Evolutionary conservation across 2,329 filamentous ascomycete genomes (phyloP), one percentile per base, ranked within the genome.

Genomic region (Daldinia sp.): DNA sequence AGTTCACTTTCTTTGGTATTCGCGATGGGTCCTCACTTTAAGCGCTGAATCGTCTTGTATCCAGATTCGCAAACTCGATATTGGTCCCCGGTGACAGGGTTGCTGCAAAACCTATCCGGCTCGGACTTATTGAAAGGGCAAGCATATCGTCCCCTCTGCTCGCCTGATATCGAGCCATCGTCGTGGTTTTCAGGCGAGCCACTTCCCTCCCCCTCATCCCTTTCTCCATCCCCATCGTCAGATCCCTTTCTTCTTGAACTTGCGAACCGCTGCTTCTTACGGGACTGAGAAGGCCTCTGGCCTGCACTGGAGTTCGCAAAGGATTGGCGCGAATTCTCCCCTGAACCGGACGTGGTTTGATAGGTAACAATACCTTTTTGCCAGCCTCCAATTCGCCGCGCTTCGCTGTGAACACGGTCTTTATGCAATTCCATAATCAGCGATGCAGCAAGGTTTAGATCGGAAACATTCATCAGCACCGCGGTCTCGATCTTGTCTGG

Each of bases 101-200:
- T 68, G 23, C 42, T 41, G 15, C 66, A 55, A 15, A 68, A 68
- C 18, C 37, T 12, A n/a, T n/a, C 10, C 3, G 66, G 54, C n/a
- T 66, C 53, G 4, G 23, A 56, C 54, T 69, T 69, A 37, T 69
- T 65, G 54, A 69, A 66, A n/a, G 66, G 58, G 6, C 63, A 69
- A 46, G 66, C 63, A 53, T 65, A 69, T 51, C 26, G 13, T 0
- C 41, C 41, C 20, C 46, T 59, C 12, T 28, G 53, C 9, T 60
- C 56, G 7, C 60, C 55, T 15, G 60, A 60, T 15, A 30, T 37
- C 5, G 50, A 51, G 6, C 48, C 55, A 20, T 64, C 65, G 15
- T 60, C 65, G 10, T 60, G 60, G 20, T 66, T 57, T 13, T 59
- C 58, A 13, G 66, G 58, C 0, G 58, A 55, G 2, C 59, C 54